Base-by-base conservation (phyloP, 441 rosid genomes). In the Bocquillonia castaneifolia region DNA sequence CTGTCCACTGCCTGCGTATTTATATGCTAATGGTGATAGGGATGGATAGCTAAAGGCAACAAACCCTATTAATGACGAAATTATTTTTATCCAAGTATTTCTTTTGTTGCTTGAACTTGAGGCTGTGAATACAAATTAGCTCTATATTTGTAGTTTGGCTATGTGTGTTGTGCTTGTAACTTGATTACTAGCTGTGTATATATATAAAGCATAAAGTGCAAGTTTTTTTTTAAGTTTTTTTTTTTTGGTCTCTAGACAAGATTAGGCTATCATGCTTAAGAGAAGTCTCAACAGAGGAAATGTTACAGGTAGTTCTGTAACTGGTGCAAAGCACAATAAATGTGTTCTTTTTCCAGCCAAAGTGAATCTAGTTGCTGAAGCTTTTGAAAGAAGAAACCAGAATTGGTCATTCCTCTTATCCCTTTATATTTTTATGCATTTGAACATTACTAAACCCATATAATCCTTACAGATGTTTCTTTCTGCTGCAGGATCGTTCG, bases 401-500 rank as follows among this genome's bases (percentile, higher is more conserved):
- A 62, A 72, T 59, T 74, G 89, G 89, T 83, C 71, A 6, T 8
- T 50, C 2, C 10, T 36, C 40, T 54, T 26, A 58, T 58, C 25
- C 31, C 37, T 53, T 22, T 53, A 36, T 23, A 3, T 23, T 14
- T 23, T 29, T 29, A 17, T 32, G 0, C 31, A 50, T 55, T 25
- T 64, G 3, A 9, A 29, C 6, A 25, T 50, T 6, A 3, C 2
- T 22, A 1, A 0, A 4, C 3, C 17, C 40, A 2, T 13, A 10
- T 31, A 9, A 1, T 47, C 40, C 10, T 40, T 12, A 6, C 4
- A 23, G 6, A 48, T 7, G 22, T 28, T 51, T 28, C 14, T 13
- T 58, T 15, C 34, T 23, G 54, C 2, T 72, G 70, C 85, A 88
- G 93, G 88, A 69, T 73, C 66, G 75, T 83, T 63, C 68, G 42